phyloP scores from a whole-genome alignment of 345 rosid species.

The Tarenaya hassleriana region DNA sequence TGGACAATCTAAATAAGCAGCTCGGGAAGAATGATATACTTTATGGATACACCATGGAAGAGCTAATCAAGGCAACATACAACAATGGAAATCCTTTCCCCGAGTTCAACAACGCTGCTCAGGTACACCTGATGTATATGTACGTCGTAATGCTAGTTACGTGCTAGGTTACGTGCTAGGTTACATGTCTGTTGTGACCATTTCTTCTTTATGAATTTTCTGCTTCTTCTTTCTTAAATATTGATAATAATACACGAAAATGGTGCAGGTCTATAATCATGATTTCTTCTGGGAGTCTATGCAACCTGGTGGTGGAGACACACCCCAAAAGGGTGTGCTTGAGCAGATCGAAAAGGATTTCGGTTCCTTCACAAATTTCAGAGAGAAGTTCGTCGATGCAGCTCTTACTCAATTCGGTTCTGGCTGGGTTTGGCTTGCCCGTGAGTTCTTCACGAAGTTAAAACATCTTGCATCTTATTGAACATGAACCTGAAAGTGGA shows the following conservation, averaged over 20 bases:
- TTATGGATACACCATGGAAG: conserved; percentile 81
- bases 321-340: conserved; percentile 72
- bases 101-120: conserved; percentile 83
- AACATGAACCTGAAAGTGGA: not conserved
- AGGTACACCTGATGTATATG: conserved; percentile 33
- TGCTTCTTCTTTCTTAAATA: conserved; percentile 4
- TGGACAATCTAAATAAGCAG: conserved; percentile 63
- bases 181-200: too few relatives aligned
- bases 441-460: conserved; percentile 39
- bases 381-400: conserved; percentile 55
- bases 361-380: conserved; percentile 73
- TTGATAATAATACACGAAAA: too few relatives aligned
- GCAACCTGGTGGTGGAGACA: conserved; percentile 89
- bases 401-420: conserved; percentile 78
- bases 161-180: too few relatives aligned
- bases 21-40: conserved; percentile 51
- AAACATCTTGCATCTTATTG: conserved; percentile 7
- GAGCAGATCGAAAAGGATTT: conserved; percentile 93
- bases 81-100: conserved; percentile 81
- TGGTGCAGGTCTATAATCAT: conserved; percentile 79
- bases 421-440: conserved; percentile 94
- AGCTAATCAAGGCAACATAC: conserved; percentile 73
- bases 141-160: not conserved
- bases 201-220: not conserved
- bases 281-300: conserved; percentile 98